These are phyloP conservation scores for Lipomyces yamadae DNA, from an alignment of 805 yeast genomes.

Conservation along the genomic window DNA sequence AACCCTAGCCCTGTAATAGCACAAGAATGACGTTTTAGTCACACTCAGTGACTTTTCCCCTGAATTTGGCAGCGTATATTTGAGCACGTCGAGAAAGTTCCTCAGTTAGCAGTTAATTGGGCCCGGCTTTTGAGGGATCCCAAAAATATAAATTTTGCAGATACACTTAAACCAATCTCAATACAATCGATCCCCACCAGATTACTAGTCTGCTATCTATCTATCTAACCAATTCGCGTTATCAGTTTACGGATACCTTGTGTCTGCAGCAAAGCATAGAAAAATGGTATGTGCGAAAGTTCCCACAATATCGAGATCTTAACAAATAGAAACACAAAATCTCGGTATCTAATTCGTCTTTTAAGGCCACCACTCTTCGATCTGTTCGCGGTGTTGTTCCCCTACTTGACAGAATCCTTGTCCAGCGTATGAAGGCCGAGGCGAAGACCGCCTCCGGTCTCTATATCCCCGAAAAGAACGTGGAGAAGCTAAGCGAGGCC, in stretches of 20 bases:
- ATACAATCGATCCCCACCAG: not conserved
- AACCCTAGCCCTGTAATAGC: not conserved
- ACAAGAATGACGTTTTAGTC: too few species aligned
- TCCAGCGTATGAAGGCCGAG: slow-evolving; percentile 91
- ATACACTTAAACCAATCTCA: not conserved
- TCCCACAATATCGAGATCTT: not conserved
- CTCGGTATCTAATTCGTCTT: not conserved
- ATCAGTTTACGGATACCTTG: too few species aligned
- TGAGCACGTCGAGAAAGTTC: slow-evolving; percentile 23
- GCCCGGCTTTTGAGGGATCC: not conserved
- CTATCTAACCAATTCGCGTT: too few species aligned
- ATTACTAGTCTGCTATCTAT: too few species aligned
- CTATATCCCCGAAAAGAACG: slow-evolving; percentile 94
- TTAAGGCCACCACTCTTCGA: slow-evolving; percentile 56
- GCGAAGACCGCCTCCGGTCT: slow-evolving; percentile 91
- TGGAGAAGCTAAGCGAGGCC: slow-evolving; percentile 90
- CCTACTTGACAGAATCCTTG: slow-evolving; percentile 92
- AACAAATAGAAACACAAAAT: not conserved
- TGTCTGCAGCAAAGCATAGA: not conserved
- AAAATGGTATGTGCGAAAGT: not conserved
- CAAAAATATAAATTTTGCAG: slow-evolving; percentile 1
- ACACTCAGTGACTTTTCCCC: not conserved
- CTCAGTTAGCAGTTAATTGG: not conserved
- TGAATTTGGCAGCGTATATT: slow-evolving; percentile 3
- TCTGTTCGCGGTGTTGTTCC: slow-evolving; percentile 89